phyloP scores from a whole-genome alignment of 2,329 filamentous ascomycete species.

The Talaromyces piceae region DNA sequence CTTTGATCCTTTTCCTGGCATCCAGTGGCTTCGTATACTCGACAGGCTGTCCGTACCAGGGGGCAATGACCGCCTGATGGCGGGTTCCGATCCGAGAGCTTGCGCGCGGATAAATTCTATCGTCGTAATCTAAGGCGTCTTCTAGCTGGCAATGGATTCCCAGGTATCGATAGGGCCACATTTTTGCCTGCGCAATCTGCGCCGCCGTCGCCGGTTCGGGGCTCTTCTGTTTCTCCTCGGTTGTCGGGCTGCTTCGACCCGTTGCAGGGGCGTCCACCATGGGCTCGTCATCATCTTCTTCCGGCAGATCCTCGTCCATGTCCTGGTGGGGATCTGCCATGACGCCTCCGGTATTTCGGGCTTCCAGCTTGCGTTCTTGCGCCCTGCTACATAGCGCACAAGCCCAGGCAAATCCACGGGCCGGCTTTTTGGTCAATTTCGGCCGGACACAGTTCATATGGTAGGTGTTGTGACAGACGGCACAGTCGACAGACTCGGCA shows the following conservation, averaged over 20 bases:
- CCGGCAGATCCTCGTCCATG: constrained; percentile 57
- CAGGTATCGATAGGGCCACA: constrained; percentile 94
- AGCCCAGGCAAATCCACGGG: constrained; percentile 95
- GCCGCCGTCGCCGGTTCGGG: constrained; percentile 62
- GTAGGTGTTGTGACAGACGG: constrained; percentile 88
- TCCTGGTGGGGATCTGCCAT: constrained; percentile 45
- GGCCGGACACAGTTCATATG: constrained; percentile 98
- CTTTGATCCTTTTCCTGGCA: constrained; percentile 67
- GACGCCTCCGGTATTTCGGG: constrained; percentile 72
- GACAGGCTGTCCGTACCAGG: constrained; percentile 83
- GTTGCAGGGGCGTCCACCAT: constrained; percentile 47
- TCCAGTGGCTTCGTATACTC: constrained; percentile 83
- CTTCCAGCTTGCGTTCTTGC: constrained; percentile 89
- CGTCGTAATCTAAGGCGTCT: constrained; percentile 93
- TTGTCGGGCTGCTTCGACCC: constrained; percentile 56
- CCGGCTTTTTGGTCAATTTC: constrained; percentile 88
- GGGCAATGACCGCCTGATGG: constrained; percentile 77
- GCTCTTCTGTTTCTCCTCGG: constrained; percentile 48
- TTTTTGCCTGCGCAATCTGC: constrained; percentile 82
- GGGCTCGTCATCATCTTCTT: constrained; percentile 61
- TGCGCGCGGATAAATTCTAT: constrained; percentile 92
- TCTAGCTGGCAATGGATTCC: constrained; percentile 93
- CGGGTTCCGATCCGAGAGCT: constrained; percentile 86
- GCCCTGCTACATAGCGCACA: constrained; percentile 92
- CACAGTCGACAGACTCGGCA: constrained; percentile 93